A percentile compares a stretch with the other conserved stretches of the same genome.
Evolutionary conservation across 139 green algal species (phyloP).

Genomic region (Tetradesmus lagerheimii): DNA sequence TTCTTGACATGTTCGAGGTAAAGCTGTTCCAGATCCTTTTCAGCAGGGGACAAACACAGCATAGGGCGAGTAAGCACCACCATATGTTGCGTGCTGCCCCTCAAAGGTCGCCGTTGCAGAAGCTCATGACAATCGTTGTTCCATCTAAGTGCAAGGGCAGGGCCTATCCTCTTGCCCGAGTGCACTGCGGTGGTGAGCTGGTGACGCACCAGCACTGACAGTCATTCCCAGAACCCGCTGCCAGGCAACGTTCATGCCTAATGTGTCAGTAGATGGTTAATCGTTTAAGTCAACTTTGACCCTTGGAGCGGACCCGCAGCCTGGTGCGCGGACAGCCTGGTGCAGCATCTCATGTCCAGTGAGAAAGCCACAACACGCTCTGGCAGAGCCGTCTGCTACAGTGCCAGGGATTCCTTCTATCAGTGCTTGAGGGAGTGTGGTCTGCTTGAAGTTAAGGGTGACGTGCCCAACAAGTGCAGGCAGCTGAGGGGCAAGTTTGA

Average conservation of each 20-base stretch:
- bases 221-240: not conserved
- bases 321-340: not conserved
- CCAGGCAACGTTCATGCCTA: not conserved
- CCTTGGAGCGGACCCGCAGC: not conserved
- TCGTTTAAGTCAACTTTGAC: no score
- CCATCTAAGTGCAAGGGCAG: not conserved
- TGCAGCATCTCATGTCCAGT: not conserved
- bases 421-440: conserved; percentile 64
- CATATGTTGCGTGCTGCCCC: not conserved
- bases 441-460: conserved; percentile 47
- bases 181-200: no score
- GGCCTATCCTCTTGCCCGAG: no score
- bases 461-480: conserved; percentile 63
- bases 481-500: conserved; percentile 68
- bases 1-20: not conserved
- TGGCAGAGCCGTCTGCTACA: conserved; percentile 40
- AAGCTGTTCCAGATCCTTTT: not conserved
- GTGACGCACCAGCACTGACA: not conserved
- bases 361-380: not conserved
- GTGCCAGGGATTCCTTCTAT: conserved; percentile 77
- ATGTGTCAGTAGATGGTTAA: no score
- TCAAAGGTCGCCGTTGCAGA: not conserved
- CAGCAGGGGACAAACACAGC: not conserved
- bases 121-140: not conserved
- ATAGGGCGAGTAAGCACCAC: not conserved